These are phyloP conservation scores for Nitzschia putrida DNA, from an alignment of 108 stramenopile genomes.

Conservation along the genomic window DNA sequence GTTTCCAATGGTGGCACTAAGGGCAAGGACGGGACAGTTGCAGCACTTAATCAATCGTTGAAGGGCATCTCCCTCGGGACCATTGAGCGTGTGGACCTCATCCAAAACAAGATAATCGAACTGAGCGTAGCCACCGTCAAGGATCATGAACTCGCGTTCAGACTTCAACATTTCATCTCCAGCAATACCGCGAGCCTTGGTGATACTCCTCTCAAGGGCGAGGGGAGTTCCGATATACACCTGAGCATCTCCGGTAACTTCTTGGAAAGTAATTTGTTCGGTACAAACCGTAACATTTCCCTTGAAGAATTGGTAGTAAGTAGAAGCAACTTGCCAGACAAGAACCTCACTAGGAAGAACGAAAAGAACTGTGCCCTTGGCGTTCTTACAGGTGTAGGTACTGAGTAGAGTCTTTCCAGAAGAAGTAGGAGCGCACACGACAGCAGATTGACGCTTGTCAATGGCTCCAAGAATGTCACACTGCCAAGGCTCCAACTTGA, in stretches of 20 bases:
- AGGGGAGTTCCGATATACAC: constrained; percentile 97
- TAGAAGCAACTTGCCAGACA: constrained; percentile 99
- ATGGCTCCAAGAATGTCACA: constrained; percentile 91
- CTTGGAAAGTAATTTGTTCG: constrained; percentile 88
- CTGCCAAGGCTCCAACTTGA: constrained; percentile 97
- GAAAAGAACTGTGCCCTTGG: constrained; percentile 90
- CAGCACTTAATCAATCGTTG: constrained; percentile 94
- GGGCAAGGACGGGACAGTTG: constrained; percentile 94
- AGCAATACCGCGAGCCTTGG: constrained; percentile 93
- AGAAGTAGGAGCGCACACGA: constrained; percentile 98
- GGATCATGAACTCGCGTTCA: constrained; percentile 91
- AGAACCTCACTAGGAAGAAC: constrained; percentile 98
- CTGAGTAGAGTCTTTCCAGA: constrained; percentile 98
- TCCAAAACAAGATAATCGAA: constrained; percentile 98
- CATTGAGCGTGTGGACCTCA: constrained; percentile 98
- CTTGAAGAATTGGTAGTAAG: constrained; percentile 95
- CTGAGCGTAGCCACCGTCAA: constrained; percentile 94
- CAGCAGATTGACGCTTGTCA: constrained; percentile 88
- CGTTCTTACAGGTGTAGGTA: constrained; percentile 95
- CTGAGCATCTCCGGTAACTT: constrained; percentile 86
- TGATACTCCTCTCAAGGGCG: constrained; percentile 90
- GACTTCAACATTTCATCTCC: constrained; percentile 94
- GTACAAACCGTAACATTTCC: constrained; percentile 95
- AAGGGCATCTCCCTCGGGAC: constrained; percentile 96
- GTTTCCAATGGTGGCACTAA: constrained; percentile 99